These are phyloP conservation scores for Hericium rajendrae DNA, from an alignment of 768 basidiomycete species.

Conservation along the genomic window DNA sequence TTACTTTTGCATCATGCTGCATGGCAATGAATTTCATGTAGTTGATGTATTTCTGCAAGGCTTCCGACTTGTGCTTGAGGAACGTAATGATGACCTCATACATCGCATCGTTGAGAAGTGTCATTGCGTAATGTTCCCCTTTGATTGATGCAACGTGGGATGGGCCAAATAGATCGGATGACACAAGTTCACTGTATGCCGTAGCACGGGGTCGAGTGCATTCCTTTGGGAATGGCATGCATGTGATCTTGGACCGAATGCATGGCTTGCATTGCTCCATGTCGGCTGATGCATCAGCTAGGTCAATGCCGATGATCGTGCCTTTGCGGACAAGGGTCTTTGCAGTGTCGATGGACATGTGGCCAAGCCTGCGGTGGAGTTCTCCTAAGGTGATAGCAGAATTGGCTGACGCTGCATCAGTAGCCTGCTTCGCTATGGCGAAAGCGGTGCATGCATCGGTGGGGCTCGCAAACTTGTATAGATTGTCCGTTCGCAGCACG, in stretches of 20 bases:
- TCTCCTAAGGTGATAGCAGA: background rate
- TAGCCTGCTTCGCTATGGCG: too few species aligned
- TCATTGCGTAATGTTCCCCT: constrained; percentile 11
- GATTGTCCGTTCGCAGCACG: too few species aligned
- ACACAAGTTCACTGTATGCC: too few species aligned
- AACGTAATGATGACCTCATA: constrained; percentile 3
- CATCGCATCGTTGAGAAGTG: constrained; percentile 18
- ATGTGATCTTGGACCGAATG: background rate
- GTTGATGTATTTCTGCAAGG: constrained; percentile 4
- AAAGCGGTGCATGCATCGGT: too few species aligned
- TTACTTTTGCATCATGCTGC: constrained; percentile 4
- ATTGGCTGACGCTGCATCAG: too few species aligned
- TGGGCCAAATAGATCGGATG: too few species aligned
- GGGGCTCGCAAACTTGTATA: too few species aligned
- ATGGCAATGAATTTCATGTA: constrained; percentile 12
- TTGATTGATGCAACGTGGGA: background rate
- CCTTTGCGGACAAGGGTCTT: constrained; percentile 6
- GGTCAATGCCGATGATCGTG: background rate
- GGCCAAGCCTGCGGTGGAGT: background rate
- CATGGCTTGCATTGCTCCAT: background rate
- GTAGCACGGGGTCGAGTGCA: too few species aligned
- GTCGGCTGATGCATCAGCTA: background rate
- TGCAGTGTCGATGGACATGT: background rate
- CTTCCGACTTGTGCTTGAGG: constrained; percentile 11
- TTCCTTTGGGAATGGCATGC: too few species aligned